Evolutionary conservation across 345 rosid genomes (phyloP).

Genomic region (Arabis alpina): DNA sequence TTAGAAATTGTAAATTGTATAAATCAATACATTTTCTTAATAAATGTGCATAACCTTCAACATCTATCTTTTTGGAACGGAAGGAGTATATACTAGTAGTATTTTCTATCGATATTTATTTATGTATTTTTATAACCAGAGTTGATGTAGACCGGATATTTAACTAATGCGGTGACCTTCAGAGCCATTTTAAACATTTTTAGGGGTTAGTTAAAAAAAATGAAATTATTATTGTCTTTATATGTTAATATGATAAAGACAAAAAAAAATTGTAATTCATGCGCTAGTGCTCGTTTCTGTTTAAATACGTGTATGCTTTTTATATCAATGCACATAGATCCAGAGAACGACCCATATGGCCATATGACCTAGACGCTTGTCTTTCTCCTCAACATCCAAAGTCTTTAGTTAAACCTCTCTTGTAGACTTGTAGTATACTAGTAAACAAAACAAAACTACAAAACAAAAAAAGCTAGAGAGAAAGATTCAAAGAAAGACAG

Average conservation of each 20-base stretch:
- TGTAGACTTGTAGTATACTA: neutral
- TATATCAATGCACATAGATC: slow-evolving; percentile 41
- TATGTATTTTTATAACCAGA: no score
- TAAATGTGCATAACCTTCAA: no score
- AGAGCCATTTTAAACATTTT: neutral
- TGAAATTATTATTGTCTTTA: neutral
- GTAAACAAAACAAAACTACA: neutral
- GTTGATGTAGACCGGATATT: no score
- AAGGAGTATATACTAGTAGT: no score
- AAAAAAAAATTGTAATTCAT: slow-evolving; percentile 12
- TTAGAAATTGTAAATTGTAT: no score
- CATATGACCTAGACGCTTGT: slow-evolving; percentile 40
- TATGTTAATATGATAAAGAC: slow-evolving; percentile 3
- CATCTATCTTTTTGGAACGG: no score
- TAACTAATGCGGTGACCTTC: no score
- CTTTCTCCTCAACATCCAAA: slow-evolving; percentile 28
- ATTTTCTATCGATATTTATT: no score
- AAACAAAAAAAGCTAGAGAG: neutral
- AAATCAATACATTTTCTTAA: no score
- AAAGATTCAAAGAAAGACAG: slow-evolving; percentile 3
- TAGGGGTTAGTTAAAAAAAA: neutral
- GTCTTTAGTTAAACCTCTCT: slow-evolving; percentile 15
- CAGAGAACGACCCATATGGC: slow-evolving; percentile 31
- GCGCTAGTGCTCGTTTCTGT: slow-evolving; percentile 10
- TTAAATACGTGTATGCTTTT: slow-evolving; percentile 17